Base-by-base conservation (phyloP, 179 eudicot species). In the Vitellaria paradoxa region DNA sequence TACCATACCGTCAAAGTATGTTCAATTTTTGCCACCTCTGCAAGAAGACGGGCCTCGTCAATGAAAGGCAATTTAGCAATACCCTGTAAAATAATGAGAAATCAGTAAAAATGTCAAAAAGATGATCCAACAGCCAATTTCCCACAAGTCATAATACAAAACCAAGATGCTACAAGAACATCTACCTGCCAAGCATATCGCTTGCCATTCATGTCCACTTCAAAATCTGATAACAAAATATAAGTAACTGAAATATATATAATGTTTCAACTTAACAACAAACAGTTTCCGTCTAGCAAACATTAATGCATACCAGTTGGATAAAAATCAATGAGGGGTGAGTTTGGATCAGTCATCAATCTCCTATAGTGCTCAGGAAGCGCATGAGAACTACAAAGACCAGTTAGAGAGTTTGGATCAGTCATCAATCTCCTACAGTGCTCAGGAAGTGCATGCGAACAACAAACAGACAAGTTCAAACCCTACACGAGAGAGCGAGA, bases 181-280 rank as follows among this genome's bases (percentile, higher is more conserved):
- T 47, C 47, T 24, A 96, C 97, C 99, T 92, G 96, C 98, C 98
- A 96, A 66, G 96, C 79, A 84, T 47, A 96, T 57, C 98, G 90
- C 85, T 96, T 94, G 42, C 99, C 99, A 74, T 92, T 92, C 97
- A 96, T 94, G 86, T 96, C 99, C 45, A 92, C 92, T 72, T 96
- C 99, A 73, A 96, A 94, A 84, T 96, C 98, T 94, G 88, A 59
- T 42, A 84, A 73, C 78, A 21, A 77, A 57, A 78, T 53, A 40
- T 60, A 7, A 79, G 68, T 30, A 20, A 77, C 23, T 1, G 23
- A 55, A 30, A 65, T 30, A 12, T 46, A 74, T 13, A 21, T 11
- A 14, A 56, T 26, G 11, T 64, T 56, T 18, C 30, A 12, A 65
- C 53, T 13, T 26, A 70, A 70, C 23, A 11, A 70, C 50, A 52